These are phyloP conservation scores for Tuber umbilicatum DNA, from an alignment of 495 filamentous ascomycete genomes.

Conservation along the genomic window DNA sequence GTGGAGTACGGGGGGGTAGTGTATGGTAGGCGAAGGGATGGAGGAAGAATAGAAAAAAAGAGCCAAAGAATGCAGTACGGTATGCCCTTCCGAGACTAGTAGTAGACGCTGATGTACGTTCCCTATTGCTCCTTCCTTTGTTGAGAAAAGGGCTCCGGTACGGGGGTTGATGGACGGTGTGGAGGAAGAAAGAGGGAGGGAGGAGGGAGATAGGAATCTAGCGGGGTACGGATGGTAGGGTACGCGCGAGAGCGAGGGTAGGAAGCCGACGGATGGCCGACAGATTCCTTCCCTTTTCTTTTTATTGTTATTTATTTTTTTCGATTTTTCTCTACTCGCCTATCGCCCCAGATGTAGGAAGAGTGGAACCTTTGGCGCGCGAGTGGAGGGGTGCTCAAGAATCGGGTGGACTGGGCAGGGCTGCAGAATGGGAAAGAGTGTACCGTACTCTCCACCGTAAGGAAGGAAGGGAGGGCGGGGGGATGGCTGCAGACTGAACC, in stretches of 20 bases:
- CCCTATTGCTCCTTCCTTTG: constrained; percentile 1
- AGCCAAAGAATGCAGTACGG: constrained; percentile 13
- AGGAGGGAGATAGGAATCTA: constrained; percentile 1
- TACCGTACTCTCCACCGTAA: background rate
- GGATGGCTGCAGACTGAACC: constrained; percentile 24
- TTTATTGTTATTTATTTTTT: constrained; percentile 4
- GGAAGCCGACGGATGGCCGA: background rate
- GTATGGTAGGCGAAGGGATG: constrained; percentile 1
- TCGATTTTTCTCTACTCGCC: background rate
- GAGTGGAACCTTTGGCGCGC: constrained; percentile 5
- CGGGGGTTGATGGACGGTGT: background rate
- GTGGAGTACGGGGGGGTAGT: no score
- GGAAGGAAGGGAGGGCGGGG: constrained; percentile 23
- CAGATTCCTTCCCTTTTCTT: background rate
- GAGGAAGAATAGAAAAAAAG: constrained; percentile 4
- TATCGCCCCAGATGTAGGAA: background rate
- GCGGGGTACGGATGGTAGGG: constrained; percentile 1
- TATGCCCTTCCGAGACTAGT: background rate
- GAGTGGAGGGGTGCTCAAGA: background rate
- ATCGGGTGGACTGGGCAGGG: constrained; percentile 12
- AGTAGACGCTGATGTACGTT: background rate
- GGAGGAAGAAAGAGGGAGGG: background rate
- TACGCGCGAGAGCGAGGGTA: background rate
- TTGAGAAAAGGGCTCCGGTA: background rate
- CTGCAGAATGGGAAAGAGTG: constrained; percentile 31